These are phyloP conservation scores for Incumbomyces lentus DNA, from an alignment of 2,329 filamentous ascomycete genomes.

Conservation along the genomic window DNA sequence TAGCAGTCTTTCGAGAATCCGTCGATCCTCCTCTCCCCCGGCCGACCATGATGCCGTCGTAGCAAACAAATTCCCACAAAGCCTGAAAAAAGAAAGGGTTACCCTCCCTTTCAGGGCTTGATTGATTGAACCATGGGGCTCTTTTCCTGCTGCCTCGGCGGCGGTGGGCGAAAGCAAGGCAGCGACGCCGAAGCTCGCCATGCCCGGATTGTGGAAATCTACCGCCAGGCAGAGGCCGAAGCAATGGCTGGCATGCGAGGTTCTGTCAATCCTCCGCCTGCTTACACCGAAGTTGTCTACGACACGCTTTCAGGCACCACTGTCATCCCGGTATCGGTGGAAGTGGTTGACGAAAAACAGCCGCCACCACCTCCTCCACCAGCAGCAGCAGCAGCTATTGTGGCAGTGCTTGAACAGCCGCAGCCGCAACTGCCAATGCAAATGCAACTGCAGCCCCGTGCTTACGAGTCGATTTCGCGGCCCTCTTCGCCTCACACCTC, in stretches of 20 bases:
- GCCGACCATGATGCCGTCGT: too few relatives aligned
- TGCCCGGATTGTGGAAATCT: conserved; percentile 13
- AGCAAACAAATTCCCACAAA: too few relatives aligned
- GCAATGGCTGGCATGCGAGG: too few relatives aligned
- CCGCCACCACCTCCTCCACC: too few relatives aligned
- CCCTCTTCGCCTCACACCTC: conserved; percentile 16
- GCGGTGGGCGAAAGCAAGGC: not conserved
- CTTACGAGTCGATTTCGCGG: conserved; percentile 2
- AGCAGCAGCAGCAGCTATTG: conserved; percentile 5
- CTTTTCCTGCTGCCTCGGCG: conserved; percentile 3
- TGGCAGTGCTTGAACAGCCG: not conserved
- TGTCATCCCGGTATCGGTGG: not conserved
- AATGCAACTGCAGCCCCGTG: too few relatives aligned
- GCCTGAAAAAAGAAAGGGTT: too few relatives aligned
- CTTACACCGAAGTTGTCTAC: conserved; percentile 10
- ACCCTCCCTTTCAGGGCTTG: too few relatives aligned
- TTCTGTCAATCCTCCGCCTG: conserved; percentile 13
- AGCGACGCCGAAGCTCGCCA: conserved; percentile 11
- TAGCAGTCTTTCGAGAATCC: too few relatives aligned
- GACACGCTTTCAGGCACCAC: conserved; percentile 4
- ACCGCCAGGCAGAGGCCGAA: conserved; percentile 3
- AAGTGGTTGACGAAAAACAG: too few relatives aligned
- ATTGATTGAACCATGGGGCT: not conserved
- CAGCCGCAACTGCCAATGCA: too few relatives aligned
- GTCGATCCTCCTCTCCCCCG: too few relatives aligned